Evolutionary conservation across 2,329 filamentous ascomycete species (phyloP), one percentile per base, ranked within the genome.

Genomic region (Polytolypa hystricis): DNA sequence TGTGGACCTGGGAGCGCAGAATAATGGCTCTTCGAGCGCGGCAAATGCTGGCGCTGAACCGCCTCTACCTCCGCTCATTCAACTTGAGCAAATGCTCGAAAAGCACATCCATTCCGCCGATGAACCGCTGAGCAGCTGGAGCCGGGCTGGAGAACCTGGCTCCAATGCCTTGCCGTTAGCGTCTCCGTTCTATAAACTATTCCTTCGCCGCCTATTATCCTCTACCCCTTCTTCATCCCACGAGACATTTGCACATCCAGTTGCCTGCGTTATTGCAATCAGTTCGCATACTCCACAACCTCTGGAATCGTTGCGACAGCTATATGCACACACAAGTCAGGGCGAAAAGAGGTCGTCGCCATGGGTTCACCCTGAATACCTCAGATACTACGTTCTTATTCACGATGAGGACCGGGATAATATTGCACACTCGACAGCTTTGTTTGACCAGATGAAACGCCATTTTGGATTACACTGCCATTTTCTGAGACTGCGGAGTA

Each of bases 401-500:
- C 91, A 98, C 52, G 91, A 98, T 49, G 93, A 98, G 61, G 91
- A 98, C 54, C 78, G 77, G 42, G 89, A 94, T 53, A 87, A 98
- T 55, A 93, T 96, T 42, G 76, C 77, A 25, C 82, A 86, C 60
- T 93, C 87, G 9, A 89, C 89, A 58, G 75, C 78, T 12, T 68
- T 96, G 18, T 98, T 94, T 58, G 91, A 98, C 49, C 85, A 95
- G 58, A 98, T 98, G 93, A 98, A 96, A 62, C 78, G 91, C n/a
- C 85, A 95, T 61, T 84, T 98, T 45, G 91, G 91, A 2, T 67
- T 96, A 32, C 87, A 98, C 60, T 98, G 91, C 55, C 91, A 98
- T 60, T 69, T 98, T 8, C 68, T 98, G 21, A 71, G 93, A 44
- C 66, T 98, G 34, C 75, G 89, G 48, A 93, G 84, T 51, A 81